Evolutionary conservation across 345 rosid species (phyloP).

Genomic region (Citrus hindsii): DNA sequence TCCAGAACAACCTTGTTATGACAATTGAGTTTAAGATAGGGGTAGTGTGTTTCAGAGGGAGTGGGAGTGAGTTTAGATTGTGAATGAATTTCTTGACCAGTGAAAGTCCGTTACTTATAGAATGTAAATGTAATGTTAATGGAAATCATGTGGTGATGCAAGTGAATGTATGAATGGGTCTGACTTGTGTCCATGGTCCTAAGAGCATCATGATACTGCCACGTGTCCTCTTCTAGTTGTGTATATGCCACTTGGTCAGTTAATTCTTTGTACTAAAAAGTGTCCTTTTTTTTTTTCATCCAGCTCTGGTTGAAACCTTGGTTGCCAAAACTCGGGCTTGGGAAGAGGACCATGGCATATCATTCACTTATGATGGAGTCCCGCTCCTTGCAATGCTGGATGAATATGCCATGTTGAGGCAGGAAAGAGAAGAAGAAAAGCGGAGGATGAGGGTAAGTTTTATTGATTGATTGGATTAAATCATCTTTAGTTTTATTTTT

Average conservation of each 20-base stretch:
- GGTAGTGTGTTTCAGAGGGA: background rate
- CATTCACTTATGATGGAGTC: conserved; percentile 85
- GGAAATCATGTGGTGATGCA: background rate
- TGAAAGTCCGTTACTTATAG: background rate
- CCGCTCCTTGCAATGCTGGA: conserved; percentile 94
- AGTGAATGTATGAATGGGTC: background rate
- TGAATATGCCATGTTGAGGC: conserved; percentile 89
- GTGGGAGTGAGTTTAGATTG: background rate
- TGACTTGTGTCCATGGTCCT: background rate
- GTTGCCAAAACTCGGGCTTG: conserved; percentile 80
- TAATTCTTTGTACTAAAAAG: conserved; percentile 5
- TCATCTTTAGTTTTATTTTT: background rate
- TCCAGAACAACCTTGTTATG: background rate
- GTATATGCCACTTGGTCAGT: background rate
- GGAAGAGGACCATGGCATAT: conserved; percentile 69
- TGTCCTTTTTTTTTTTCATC: conserved; percentile 13
- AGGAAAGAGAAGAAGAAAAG: conserved; percentile 95
- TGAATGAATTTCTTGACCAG: too few species aligned
- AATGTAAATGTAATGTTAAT: background rate
- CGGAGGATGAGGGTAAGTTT: conserved; percentile 64
- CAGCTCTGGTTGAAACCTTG: conserved; percentile 82
- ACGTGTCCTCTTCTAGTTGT: background rate
- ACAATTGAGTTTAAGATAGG: background rate
- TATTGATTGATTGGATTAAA: background rate
- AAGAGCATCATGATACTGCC: background rate